Evolutionary conservation across 2,329 filamentous ascomycete genomes (phyloP), one percentile per base, ranked within the genome.

Genomic region (Metarhizium sp.): DNA sequence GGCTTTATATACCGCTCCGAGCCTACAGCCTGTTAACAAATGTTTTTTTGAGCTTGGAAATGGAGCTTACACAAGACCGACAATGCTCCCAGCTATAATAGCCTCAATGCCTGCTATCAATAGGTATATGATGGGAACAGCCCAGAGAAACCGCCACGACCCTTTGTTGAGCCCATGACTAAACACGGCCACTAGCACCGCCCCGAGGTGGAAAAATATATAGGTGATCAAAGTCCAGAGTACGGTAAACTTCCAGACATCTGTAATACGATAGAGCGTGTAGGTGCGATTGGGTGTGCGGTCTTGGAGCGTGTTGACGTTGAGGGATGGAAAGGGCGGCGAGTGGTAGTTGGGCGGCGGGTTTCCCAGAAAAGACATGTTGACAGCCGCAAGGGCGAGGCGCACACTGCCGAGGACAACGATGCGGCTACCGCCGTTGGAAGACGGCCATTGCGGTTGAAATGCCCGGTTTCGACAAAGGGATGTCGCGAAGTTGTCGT

Each of bases 211-310:
- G 59, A 92, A 88, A 20, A 83, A 77, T 38, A 81, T 84, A 63
- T 88, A 92, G 61, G 90, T 81, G 34, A 95, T 82, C 42, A 95
- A 72, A 0, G 90, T 95, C 91, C 91, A 96, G 66, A 86, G 80
- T 16, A 94, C 73, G 1, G 90, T 96, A 70, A 94, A 96, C 60
- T 87, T 86, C 86, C 90, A 92, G 55, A 95, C 88, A 66, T 95
- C 90, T 57, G 72, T 68, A 2, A 89, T 78, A 64, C 87, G 79
- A 74, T 89, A 92, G 62, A 96, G 84, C 42, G 82, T 80, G 57
- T 79, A 78, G 51, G 58, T 60, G 59, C 69, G 72, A 48, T 79
- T 73, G 57, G 69, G 40, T 40, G 67, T 71, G 50, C 65, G 60
- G 57, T 75, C 71, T 60, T 74, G 69, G 13, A 85, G 75, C 29